These are phyloP conservation scores for Paecilomyces sp. DNA, from an alignment of 2,329 filamentous ascomycete genomes.

Conservation along the genomic window DNA sequence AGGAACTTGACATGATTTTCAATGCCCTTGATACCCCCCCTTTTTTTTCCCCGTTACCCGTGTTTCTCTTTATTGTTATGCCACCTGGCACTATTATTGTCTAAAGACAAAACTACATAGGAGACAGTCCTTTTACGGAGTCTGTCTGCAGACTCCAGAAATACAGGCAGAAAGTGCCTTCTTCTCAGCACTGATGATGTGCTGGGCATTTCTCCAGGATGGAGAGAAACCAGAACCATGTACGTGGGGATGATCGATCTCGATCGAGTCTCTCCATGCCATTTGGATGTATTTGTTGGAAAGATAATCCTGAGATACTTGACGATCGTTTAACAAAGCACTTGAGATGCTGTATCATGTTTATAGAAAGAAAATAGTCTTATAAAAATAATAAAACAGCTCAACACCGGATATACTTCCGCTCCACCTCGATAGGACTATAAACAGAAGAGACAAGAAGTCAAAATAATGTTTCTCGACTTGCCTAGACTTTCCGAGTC, in stretches of 20 bases:
- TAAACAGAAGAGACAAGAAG: background rate
- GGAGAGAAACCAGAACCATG: background rate
- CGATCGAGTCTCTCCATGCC: background rate
- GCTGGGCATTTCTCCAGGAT: background rate
- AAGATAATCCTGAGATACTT: background rate
- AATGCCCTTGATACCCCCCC: slow-evolving; percentile 2
- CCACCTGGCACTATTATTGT: background rate
- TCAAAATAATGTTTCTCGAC: background rate
- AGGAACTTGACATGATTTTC: slow-evolving; percentile 10
- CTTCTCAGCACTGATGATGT: background rate
- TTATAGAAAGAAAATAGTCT: background rate
- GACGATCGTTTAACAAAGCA: background rate
- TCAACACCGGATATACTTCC: too few species aligned
- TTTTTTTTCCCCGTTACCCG: background rate
- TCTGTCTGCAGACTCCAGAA: background rate
- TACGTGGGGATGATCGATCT: background rate
- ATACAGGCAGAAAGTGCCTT: background rate
- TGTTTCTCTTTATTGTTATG: background rate
- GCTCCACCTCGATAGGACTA: background rate
- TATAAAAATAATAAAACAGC: too few species aligned
- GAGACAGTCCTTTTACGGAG: background rate
- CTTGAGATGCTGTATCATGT: background rate
- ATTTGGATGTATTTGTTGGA: background rate
- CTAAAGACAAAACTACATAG: background rate
- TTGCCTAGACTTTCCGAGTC: background rate